These are phyloP conservation scores for Myxozyma mucilagina DNA, from an alignment of 805 yeast genomes.

Conservation along the genomic window DNA sequence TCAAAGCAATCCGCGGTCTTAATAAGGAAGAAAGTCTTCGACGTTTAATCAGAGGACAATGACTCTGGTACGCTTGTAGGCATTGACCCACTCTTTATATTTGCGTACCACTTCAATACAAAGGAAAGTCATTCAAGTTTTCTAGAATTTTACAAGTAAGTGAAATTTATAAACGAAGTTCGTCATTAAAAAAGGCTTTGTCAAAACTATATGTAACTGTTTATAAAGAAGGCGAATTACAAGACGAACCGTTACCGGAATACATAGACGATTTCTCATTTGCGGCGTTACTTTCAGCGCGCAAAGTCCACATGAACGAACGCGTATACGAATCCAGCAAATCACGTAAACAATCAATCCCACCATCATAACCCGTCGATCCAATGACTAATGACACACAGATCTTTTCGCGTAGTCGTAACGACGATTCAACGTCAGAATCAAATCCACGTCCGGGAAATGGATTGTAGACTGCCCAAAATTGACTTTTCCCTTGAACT, in stretches of 20 bases:
- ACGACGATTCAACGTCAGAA: background rate
- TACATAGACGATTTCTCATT: background rate
- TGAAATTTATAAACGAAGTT: too few species aligned
- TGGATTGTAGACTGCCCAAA: conserved; percentile 5
- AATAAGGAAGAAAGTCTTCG: too few species aligned
- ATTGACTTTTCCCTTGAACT: background rate
- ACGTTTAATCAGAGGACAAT: too few species aligned
- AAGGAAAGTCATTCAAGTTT: too few species aligned
- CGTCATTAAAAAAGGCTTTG: too few species aligned
- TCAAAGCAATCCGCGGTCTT: too few species aligned
- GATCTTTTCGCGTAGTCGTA: background rate
- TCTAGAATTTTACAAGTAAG: too few species aligned
- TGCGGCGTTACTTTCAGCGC: background rate
- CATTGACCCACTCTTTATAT: too few species aligned
- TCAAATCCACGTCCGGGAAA: background rate
- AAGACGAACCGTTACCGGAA: background rate
- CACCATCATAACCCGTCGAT: background rate
- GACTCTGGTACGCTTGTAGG: too few species aligned
- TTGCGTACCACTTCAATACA: too few species aligned
- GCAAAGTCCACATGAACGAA: background rate
- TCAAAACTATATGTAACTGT: too few species aligned
- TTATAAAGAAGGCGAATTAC: too few species aligned
- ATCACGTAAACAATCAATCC: background rate
- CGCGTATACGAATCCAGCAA: background rate
- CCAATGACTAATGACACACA: conserved; percentile 3